These are phyloP conservation scores for Sisymbrium altissimum DNA, from an alignment of 345 rosid genomes.

Conservation along the genomic window DNA sequence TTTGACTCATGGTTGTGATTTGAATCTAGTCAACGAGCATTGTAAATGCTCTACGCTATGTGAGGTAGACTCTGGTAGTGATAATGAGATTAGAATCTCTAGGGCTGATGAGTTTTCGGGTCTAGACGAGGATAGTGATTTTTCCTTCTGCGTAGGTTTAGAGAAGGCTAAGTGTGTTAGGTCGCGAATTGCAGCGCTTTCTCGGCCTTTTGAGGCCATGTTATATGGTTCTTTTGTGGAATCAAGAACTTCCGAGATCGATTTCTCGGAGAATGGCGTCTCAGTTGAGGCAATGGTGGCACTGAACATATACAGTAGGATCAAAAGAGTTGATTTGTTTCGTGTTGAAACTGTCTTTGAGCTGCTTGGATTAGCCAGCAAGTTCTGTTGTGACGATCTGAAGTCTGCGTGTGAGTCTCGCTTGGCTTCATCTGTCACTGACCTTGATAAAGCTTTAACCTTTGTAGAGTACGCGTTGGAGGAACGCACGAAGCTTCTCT, in stretches of 20 bases:
- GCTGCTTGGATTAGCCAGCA: constrained; percentile 70
- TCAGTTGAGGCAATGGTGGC: constrained; percentile 77
- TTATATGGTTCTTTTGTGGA: constrained; percentile 74
- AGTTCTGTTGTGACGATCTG: constrained; percentile 86
- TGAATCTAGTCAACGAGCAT: constrained; percentile 40
- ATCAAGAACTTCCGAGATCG: constrained; percentile 46
- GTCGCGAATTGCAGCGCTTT: constrained; percentile 65
- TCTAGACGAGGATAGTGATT: constrained; percentile 42
- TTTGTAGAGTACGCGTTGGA: constrained; percentile 75
- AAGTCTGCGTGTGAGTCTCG: constrained; percentile 71
- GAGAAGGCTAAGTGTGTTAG: constrained; percentile 59
- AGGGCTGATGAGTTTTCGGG: constrained; percentile 31
- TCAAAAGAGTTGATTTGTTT: constrained; percentile 51
- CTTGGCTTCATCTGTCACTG: constrained; percentile 58
- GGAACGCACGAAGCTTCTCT: constrained; percentile 63
- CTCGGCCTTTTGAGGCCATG: constrained; percentile 75
- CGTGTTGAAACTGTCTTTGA: constrained; percentile 63
- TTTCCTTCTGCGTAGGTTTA: constrained; percentile 52
- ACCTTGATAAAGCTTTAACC: constrained; percentile 57
- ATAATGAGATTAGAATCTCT: constrained; percentile 3
- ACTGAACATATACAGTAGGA: constrained; percentile 68
- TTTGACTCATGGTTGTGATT: constrained; percentile 44
- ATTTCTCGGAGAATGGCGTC: constrained; percentile 59
- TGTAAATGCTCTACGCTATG: constrained; percentile 40
- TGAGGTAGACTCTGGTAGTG: constrained; percentile 3